Percentiles rank a stretch among this genome's conserved stretches.
Conservation (phyloP, 2,329 filamentous ascomycete species). For the Gliomastix tumulicola region DNA sequence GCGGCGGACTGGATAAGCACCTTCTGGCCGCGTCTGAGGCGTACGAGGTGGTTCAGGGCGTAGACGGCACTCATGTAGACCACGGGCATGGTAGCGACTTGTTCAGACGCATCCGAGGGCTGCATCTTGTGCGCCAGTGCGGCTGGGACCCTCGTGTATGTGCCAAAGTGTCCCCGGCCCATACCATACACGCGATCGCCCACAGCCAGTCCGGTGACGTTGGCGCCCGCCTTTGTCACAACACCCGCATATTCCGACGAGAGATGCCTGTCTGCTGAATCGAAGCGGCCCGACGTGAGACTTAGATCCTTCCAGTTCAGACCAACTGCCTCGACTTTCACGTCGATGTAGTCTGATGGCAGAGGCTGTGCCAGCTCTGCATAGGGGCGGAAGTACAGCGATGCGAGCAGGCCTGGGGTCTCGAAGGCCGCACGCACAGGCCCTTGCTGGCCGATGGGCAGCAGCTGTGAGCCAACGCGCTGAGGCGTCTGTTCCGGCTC, state of each 20-base stretch:
- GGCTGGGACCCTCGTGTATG: background rate
- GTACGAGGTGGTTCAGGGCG: conserved; percentile 17
- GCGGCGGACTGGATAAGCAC: conserved; percentile 24
- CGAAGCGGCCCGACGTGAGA: conserved; percentile 13
- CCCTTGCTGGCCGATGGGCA: background rate
- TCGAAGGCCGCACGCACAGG: background rate
- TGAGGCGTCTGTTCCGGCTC: background rate
- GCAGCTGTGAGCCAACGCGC: background rate
- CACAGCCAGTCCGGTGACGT: conserved; percentile 8
- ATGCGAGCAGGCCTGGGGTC: background rate
- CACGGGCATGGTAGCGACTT: conserved; percentile 11
- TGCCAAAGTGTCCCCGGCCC: conserved; percentile 14
- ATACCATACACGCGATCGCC: conserved; percentile 18
- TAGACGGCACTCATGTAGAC: conserved; percentile 22
- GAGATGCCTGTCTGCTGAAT: conserved; percentile 9
- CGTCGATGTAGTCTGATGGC: conserved; percentile 14
- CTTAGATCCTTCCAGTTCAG: conserved; percentile 14
- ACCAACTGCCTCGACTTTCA: conserved; percentile 12
- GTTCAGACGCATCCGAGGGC: conserved; percentile 9
- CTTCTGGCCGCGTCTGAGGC: conserved; percentile 13
- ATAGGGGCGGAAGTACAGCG: background rate
- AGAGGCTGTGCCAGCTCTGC: conserved; percentile 1
- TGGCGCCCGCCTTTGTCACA: conserved; percentile 9
- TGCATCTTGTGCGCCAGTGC: background rate
- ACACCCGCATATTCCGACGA: conserved; percentile 15